Evolutionary conservation across 2,329 filamentous ascomycete genomes (phyloP).

Genomic region (Metarhizium humberi): DNA sequence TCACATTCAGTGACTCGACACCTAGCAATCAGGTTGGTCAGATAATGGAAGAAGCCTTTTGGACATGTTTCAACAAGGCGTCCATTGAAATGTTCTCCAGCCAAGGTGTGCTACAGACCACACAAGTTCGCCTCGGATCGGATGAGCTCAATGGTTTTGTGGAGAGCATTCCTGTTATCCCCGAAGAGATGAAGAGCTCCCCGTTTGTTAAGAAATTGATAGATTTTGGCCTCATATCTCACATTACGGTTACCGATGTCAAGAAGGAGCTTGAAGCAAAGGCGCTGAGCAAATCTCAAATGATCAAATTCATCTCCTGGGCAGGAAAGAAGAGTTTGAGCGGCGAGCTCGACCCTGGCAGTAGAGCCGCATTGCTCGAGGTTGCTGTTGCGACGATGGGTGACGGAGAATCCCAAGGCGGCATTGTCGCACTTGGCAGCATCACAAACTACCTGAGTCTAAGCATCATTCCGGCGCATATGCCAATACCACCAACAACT

Average conservation of each 20-base stretch:
- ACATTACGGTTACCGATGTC: conserved; percentile 81
- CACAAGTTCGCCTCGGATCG: conserved; percentile 68
- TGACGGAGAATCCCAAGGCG: conserved; percentile 51
- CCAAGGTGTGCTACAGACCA: conserved; percentile 75
- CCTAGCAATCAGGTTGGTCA: conserved; percentile 76
- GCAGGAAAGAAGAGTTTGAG: conserved; percentile 59
- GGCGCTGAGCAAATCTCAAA: conserved; percentile 68
- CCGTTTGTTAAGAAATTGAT: conserved; percentile 72
- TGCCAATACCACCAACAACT: conserved; percentile 73
- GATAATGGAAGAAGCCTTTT: conserved; percentile 90
- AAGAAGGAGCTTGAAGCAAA: conserved; percentile 73
- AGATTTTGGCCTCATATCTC: conserved; percentile 77
- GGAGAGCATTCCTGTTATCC: conserved; percentile 78
- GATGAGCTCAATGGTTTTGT: conserved; percentile 64
- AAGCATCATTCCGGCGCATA: conserved; percentile 68
- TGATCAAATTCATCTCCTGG: conserved; percentile 80
- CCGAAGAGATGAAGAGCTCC: conserved; percentile 63
- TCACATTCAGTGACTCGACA: conserved; percentile 82
- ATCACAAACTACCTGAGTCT: conserved; percentile 68
- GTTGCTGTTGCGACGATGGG: conserved; percentile 68
- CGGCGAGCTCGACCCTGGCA: conserved; percentile 63
- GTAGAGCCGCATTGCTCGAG: conserved; percentile 62
- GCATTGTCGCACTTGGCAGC: conserved; percentile 66
- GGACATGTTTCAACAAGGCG: conserved; percentile 77
- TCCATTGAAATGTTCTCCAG: conserved; percentile 85